These are phyloP conservation scores for Stephania japonica DNA, from an alignment of 164 flowering plant species.

Conservation along the genomic window DNA sequence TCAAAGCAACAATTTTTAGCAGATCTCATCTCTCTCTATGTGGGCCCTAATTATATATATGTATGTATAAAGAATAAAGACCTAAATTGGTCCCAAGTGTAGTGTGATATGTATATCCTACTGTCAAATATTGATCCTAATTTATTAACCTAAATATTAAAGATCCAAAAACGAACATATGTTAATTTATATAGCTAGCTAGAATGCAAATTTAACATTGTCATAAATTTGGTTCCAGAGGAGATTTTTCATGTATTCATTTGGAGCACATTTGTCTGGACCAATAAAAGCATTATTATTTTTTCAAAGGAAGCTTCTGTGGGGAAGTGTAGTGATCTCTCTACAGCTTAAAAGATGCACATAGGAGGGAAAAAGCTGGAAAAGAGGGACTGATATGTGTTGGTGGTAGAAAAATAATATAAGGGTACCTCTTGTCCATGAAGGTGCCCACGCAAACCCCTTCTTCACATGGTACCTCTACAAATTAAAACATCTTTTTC, in stretches of 20 bases:
- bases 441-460: neutral
- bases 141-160: neutral
- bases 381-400: neutral
- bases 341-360: conserved; percentile 2
- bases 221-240: neutral
- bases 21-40: neutral
- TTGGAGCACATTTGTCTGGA: neutral
- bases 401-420: neutral
- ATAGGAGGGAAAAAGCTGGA: neutral
- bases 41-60: neutral
- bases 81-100: neutral
- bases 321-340: neutral
- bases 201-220: neutral
- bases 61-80: neutral
- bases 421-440: conserved; percentile 1
- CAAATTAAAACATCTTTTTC: neutral
- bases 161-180: neutral
- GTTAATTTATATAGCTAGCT: neutral
- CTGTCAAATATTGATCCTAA: neutral
- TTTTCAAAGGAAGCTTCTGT: conserved; percentile 2
- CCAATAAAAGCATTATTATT: neutral
- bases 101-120: neutral
- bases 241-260: neutral
- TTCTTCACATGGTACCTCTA: conserved; percentile 1
- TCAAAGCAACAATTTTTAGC: neutral